A percentile compares a stretch with the other conserved stretches of the same genome.
phyloP scores from a whole-genome alignment of 1,284 basidiomycete species.

The Wolfiporia cocos region DNA sequence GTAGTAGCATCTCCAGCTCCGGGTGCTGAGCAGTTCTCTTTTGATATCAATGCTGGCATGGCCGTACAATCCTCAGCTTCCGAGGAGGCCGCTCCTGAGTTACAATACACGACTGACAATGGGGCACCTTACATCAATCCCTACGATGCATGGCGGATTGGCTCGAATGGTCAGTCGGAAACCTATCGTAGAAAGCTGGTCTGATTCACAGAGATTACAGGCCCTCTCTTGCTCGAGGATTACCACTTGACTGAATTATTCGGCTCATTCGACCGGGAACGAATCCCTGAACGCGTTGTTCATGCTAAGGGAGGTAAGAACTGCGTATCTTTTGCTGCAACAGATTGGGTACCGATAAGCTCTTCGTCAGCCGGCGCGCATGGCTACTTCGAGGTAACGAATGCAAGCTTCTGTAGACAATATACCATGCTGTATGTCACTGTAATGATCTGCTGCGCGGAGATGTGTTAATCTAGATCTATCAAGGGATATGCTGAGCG shows the following conservation, averaged over 20 bases:
- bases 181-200: not conserved
- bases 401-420: conserved; percentile 20
- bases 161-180: conserved; percentile 16
- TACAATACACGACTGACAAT: conserved; percentile 24
- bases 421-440: conserved; percentile 22
- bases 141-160: conserved; percentile 24
- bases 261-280: conserved; percentile 53
- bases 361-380: conserved; percentile 47
- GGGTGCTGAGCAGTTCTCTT: conserved; percentile 8
- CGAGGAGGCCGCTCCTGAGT: conserved; percentile 16
- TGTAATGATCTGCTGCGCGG: too few species aligned
- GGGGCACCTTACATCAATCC: conserved; percentile 23
- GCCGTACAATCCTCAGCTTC: conserved; percentile 18
- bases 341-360: too few species aligned
- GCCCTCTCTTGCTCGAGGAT: conserved; percentile 19
- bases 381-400: conserved; percentile 45
- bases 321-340: too few species aligned
- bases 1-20: conserved; percentile 11
- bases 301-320: conserved; percentile 34
- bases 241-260: conserved; percentile 36
- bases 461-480: too few species aligned
- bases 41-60: conserved; percentile 20
- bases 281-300: conserved; percentile 35
- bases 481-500: conserved; percentile 18
- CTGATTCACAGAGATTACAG: conserved; percentile 4